Conservation (phyloP, 768 basidiomycete species). For the Lentinula boryana region DNA sequence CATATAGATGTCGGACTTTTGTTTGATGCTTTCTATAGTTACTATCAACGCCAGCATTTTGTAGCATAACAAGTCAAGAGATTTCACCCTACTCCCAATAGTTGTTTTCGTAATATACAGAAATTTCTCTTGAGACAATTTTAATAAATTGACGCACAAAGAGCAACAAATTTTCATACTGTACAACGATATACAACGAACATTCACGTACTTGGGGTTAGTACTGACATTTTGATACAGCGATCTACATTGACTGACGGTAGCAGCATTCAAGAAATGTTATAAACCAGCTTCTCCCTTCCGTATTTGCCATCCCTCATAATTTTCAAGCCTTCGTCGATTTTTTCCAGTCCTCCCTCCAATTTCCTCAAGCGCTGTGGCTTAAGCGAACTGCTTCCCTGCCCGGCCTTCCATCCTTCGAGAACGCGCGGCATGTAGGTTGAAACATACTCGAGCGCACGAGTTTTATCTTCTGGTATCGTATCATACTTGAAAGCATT, state of each 20-base stretch:
- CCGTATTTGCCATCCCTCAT: constrained; percentile 5
- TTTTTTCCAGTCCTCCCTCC: constrained; percentile 1
- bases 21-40: neutral
- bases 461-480: constrained; percentile 1
- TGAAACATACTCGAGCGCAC: neutral
- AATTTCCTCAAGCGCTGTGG: neutral
- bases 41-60: neutral
- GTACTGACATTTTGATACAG: too few species aligned
- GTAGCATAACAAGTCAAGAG: neutral
- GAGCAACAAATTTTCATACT: too few species aligned
- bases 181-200: neutral
- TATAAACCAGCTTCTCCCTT: constrained; percentile 3
- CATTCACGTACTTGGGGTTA: neutral
- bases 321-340: neutral
- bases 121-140: too few species aligned
- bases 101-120: neutral
- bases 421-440: neutral
- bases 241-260: neutral
- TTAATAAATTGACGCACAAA: too few species aligned
- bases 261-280: neutral
- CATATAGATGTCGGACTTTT: neutral
- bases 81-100: neutral
- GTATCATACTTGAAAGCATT: neutral
- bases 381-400: neutral
- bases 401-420: constrained; percentile 2